Conservation (phyloP, 169 alveolate genomes). For the Plasmodium berghei region DNA sequence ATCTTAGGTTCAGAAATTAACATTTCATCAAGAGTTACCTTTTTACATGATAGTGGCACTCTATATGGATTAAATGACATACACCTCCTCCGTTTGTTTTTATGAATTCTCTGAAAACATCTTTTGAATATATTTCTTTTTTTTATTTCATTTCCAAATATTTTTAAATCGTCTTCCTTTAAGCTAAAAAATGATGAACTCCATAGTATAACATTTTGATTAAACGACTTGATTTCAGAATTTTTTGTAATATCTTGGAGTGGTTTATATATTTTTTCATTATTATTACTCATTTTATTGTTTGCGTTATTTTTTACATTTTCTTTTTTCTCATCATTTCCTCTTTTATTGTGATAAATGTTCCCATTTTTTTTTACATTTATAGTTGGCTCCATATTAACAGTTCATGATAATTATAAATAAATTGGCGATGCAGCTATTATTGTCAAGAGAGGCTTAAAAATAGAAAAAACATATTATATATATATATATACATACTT, state of each 20-base stretch:
- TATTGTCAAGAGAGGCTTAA: too few species aligned
- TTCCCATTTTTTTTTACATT: not conserved
- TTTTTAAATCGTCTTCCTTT: constrained; percentile 29
- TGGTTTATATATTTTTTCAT: constrained; percentile 18
- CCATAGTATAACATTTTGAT: constrained; percentile 40
- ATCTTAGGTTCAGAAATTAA: constrained; percentile 83
- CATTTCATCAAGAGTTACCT: constrained; percentile 82
- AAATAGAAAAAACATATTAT: too few species aligned
- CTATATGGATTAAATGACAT: constrained; percentile 96
- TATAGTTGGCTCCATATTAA: not conserved
- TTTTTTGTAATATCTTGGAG: constrained; percentile 9
- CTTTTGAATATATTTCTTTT: constrained; percentile 81
- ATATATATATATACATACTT: too few species aligned
- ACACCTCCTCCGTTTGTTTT: constrained; percentile 93
- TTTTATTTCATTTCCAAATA: constrained; percentile 42
- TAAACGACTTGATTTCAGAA: constrained; percentile 11
- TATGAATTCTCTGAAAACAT: constrained; percentile 91
- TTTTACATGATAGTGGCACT: constrained; percentile 90
- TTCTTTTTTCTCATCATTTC: not conserved
- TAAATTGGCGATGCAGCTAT: too few species aligned
- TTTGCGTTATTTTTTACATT: not conserved
- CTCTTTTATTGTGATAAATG: not conserved
- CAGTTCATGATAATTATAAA: too few species aligned
- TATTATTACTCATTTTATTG: not conserved
- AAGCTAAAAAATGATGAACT: constrained; percentile 50